phyloP scores from a whole-genome alignment of 805 yeast genomes.

The Metschnikowia arizonensis region DNA sequence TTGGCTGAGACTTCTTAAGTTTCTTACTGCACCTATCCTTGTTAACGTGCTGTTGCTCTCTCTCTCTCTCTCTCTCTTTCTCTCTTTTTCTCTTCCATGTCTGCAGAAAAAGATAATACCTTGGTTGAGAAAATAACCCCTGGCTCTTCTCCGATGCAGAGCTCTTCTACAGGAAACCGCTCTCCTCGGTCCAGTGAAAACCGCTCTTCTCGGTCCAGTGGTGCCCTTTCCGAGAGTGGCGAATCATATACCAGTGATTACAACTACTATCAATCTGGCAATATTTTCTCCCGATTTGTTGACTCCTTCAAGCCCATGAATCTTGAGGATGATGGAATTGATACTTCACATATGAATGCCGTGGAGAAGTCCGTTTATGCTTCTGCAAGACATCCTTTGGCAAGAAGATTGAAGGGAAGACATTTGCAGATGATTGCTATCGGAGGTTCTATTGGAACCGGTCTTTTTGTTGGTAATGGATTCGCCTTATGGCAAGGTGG shows the following conservation, averaged over 20 bases:
- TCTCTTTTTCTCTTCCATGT: background rate
- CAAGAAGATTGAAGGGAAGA: conserved; percentile 43
- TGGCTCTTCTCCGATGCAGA: background rate
- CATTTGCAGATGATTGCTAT: conserved; percentile 76
- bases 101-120: background rate
- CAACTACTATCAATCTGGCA: conserved; percentile 12
- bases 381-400: conserved; percentile 42
- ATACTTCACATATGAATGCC: conserved; percentile 36
- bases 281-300: conserved; percentile 21
- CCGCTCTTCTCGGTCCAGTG: background rate
- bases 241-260: background rate
- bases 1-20: background rate
- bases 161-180: too few relatives aligned
- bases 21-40: too few relatives aligned
- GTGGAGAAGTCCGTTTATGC: conserved; percentile 38
- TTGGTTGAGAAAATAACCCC: conserved; percentile 1
- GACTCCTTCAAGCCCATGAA: conserved; percentile 39
- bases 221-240: background rate
- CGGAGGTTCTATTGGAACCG: conserved; percentile 85
- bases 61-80: too few relatives aligned
- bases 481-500: conserved; percentile 20
- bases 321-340: conserved; percentile 37
- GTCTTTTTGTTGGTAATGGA: conserved; percentile 34
- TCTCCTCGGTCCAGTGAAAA: too few relatives aligned
- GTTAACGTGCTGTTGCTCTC: too few relatives aligned